Base-by-base conservation (phyloP, 768 basidiomycete genomes). In the Galerina marginata region DNA sequence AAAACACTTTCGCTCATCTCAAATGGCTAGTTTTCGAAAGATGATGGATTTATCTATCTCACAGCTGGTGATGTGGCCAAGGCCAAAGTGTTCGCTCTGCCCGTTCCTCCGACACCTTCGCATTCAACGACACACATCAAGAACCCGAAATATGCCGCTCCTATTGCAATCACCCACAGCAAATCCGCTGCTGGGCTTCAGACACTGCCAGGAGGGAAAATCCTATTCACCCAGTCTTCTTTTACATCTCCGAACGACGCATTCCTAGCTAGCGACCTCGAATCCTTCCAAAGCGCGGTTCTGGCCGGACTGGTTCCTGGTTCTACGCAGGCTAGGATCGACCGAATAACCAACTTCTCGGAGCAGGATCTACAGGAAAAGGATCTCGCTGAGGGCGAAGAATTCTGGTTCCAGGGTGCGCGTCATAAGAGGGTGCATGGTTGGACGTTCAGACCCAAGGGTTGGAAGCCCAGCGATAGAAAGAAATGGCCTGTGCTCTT, bases 331-430 rank as follows among this genome's bases (percentile, higher is more conserved):
- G 72, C 75, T 16, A 67, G 77, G 14, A 72, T 85, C 2, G 73
- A 79, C n/a, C 86, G 84, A 65, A 68, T 96, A 40, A 93, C 96
- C 2, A 67, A 74, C 40, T 88, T 96, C 72, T 83, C 90, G 0
- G 79, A 77, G 43, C 70, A 79, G 6, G 80, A 79, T 9, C 72
- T 95, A 52, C 73, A 81, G 49, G 81, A 76, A 7, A 93, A 90
- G 72, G 58, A 75, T 26, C 77, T 96, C 39, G 76, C 77, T 57
- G 67, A 72, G 6, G 92, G 90, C 11, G 89, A 96, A 65, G 87
- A 92, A 58, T 92, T 98, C 69, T 94, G 89, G 87, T 98, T 97
- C 77, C 83, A 86, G 61, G 96, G 96, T 9, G 92, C 92, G 2
- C 75, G 89, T 64, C 83, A 85, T 11, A 84, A 82, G 71, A 69